Evolutionary conservation across 1,284 basidiomycete species (phyloP), one percentile per base, ranked within the genome.

Genomic region (Sphagnurus paluster): DNA sequence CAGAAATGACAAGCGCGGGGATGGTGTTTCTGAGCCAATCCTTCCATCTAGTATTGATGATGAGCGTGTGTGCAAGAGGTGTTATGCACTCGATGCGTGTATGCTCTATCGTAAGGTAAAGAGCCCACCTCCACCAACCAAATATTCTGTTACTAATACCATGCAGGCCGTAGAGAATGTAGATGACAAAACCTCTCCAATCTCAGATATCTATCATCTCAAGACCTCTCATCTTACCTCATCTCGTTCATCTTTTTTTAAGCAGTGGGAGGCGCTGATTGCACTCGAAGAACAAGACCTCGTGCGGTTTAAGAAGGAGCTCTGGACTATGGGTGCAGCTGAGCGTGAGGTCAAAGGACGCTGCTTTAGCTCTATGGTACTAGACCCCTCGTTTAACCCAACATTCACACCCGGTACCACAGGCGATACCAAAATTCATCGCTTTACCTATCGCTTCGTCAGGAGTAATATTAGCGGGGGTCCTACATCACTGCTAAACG

Each of bases 21-120:
- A 53, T 16, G 13, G 7, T 33, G 30, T 33, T 4, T 39, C 51
- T 47, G 69, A 74, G 49, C 67, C 75, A 4, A 90, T 95, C 62
- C 69, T 97, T 13, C 97, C 97, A 0, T 77, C 86, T 0, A 91
- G 93, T 0, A 89, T 98, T 52, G 92, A 99, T 63, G 81, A 90
- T 55, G 79, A 84, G 44, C 72, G 84, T 44, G 72, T 78, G 16
- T 99, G 96, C 66, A 80, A 81, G 56, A 79, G 74, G 43, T 99
- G 96, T 63, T 98, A 87, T 62, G 77, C 80, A 0, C 70, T 89
- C 4, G 90, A 98, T 57, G 79, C 82, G 1, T 99, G 97, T 67
- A 94, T 98, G 88, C 75, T 99, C 4, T 98, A 94, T 67, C 89
- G 94, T 39, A 88, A 87, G 72, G 90, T 88, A 52, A 29, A 30